These are phyloP conservation scores for Wallemia hederae DNA, from an alignment of 1,284 basidiomycete genomes.

Conservation along the genomic window DNA sequence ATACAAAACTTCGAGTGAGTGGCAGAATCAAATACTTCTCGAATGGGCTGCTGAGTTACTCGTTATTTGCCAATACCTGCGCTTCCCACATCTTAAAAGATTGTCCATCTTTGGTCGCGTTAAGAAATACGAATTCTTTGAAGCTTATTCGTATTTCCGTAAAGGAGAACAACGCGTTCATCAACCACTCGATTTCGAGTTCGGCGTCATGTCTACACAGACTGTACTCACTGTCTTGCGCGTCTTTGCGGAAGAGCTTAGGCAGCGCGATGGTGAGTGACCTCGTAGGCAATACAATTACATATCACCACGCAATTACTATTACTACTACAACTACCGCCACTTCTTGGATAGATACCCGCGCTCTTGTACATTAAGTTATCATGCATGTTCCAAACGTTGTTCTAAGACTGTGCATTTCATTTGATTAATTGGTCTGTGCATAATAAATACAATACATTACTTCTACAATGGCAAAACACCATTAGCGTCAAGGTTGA, in stretches of 20 bases:
- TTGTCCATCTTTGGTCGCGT: neutral
- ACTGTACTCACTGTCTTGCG: neutral
- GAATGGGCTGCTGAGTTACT: neutral
- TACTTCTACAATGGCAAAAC: neutral
- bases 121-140: neutral
- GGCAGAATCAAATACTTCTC: neutral
- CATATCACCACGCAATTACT: neutral
- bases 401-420: no score
- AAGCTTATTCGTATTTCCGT: neutral
- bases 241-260: no score
- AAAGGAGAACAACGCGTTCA: neutral
- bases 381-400: no score
- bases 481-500: neutral
- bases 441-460: neutral
- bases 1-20: neutral
- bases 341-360: no score
- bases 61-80: neutral
- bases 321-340: neutral
- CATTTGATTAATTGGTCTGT: no score
- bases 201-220: neutral
- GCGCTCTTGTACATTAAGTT: no score
- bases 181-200: neutral
- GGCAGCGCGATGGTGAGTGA: no score
- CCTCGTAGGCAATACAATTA: neutral
- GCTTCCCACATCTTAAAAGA: neutral